Evolutionary conservation across 1,284 basidiomycete species (phyloP), one percentile per base, ranked within the genome.

Genomic region (Pterulicium gracile): DNA sequence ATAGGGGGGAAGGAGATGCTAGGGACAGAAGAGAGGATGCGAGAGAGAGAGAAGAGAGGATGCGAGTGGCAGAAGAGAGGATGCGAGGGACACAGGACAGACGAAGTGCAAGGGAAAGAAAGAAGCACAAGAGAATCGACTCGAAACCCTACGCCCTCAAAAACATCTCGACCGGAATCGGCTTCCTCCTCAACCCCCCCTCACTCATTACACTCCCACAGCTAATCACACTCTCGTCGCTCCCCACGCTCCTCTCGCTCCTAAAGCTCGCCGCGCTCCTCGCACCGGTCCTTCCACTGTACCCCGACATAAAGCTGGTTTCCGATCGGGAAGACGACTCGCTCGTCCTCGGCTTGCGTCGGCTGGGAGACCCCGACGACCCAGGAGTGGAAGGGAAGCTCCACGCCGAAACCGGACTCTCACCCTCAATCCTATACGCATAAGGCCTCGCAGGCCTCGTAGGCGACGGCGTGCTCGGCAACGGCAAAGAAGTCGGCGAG

Each of bases 131-230:
- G 7, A 32, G 7, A n/a, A 32, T 32, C 7, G 7, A 32, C n/a
- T 7, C 27, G 27, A n/a, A 32, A n/a, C 27, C 27, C 18, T 17
- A 41, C 10, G 39, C 13, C 18, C 39, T 41, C 10, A 41, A 19
- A 17, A 41, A 41, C 39, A 41, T 41, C 39, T 41, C 39, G 10
- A 41, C 39, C 10, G 39, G 39, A 19, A 41, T 41, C 19, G 39
- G 39, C 39, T 41, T 41, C 39, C 39, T 41, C 39, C 19, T 41
- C 39, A 41, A 19, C 10, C 27, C 27, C 10, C 19, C 39, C 7
- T 41, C 39, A 17, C 39, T 32, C 27, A 7, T n/a, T 10, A 7
- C n/a, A n/a, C 27, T 32, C 10, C 27, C 27, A 32, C 27, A 7
- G n/a, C 27, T 32, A 7, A 32, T 10, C 27, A 32, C 27, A n/a